Conservation (phyloP, 1,284 basidiomycete species). For the Uromyces viciae-fabae region DNA sequence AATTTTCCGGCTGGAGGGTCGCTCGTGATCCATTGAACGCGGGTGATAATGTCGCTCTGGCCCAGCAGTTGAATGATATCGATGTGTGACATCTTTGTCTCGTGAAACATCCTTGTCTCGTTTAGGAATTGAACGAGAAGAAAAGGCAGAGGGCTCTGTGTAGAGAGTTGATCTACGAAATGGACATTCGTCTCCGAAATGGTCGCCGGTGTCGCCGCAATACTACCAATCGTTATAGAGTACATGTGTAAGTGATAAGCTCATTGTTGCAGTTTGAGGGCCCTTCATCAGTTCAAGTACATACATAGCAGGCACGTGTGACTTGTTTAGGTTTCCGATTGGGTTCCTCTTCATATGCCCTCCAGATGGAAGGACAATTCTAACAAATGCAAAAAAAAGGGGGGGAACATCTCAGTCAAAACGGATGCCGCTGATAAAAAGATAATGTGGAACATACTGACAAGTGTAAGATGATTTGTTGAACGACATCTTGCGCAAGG, state of each 20-base stretch:
- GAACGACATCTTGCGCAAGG: conserved; percentile 26
- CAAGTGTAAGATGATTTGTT: conserved; percentile 34
- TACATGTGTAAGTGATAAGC: neutral
- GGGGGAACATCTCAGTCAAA: too few species aligned
- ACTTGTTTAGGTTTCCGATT: conserved; percentile 24
- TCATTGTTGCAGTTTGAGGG: too few species aligned
- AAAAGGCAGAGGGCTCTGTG: conserved; percentile 39
- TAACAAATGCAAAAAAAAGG: too few species aligned
- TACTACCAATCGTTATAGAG: conserved; percentile 4
- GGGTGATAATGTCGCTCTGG: neutral
- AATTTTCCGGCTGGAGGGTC: neutral
- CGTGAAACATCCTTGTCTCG: neutral
- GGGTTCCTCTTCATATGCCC: conserved; percentile 24
- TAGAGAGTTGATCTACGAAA: conserved; percentile 8
- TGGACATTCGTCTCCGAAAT: conserved; percentile 42
- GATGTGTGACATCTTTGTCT: neutral
- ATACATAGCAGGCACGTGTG: conserved; percentile 24
- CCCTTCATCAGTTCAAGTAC: neutral
- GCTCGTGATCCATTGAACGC: conserved; percentile 6
- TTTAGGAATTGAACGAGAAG: neutral
- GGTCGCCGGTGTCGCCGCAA: conserved; percentile 35
- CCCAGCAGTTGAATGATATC: neutral
- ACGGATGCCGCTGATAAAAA: too few species aligned
- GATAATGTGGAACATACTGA: neutral
- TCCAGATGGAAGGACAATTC: conserved; percentile 45